Base-by-base conservation (phyloP, 208 protist genomes). In the Acanthamoeba royreba region DNA sequence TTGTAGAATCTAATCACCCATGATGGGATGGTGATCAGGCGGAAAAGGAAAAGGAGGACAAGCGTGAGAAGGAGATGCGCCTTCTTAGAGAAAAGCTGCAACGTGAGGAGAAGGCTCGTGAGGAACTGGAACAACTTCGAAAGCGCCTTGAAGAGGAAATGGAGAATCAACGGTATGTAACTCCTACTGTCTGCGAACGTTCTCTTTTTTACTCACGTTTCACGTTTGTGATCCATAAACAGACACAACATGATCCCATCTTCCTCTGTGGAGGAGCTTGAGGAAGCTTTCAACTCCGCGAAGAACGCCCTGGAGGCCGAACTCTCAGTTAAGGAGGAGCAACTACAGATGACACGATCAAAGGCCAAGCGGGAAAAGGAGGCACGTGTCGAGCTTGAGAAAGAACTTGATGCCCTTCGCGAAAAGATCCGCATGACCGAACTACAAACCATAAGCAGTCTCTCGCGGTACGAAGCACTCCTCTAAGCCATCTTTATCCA, bases 221-320 rank as follows among this genome's bases (percentile, higher is more conserved):
- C n/a, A n/a, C n/a, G n/a, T n/a, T n/a, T n/a, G n/a, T n/a, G n/a
- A 28, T 69, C 22, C 58, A n/a, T n/a, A 38, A 8, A 31, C 47
- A 87, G 85, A 52, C 31, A 19, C 40, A 61, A 69, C 85, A 91
- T 91, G 85, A 91, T 91, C 38, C 85, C 85, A 4, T 72, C 85
- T 19, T 45, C 33, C 4, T 69, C 46, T 11, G 38, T 91, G 9
- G 85, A 91, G 25, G 85, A 91, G 42, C 49, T 91, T 8, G 85
- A 91, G 38, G 85, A 58, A 13, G 85, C 46, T 4, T 91, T 91
- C 42, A 47, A 61, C 38, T 43, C 31, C 15, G 85, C 85, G 22
- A 91, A 91, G 49, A 91, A 46, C 31, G 52, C 46, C 35, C 53
- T 91, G 19, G 85, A 91, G 28, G 45, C 22, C 38, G 85, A 91